Conservation (phyloP, 768 basidiomycete species). For the Cubamyces lactineus region DNA sequence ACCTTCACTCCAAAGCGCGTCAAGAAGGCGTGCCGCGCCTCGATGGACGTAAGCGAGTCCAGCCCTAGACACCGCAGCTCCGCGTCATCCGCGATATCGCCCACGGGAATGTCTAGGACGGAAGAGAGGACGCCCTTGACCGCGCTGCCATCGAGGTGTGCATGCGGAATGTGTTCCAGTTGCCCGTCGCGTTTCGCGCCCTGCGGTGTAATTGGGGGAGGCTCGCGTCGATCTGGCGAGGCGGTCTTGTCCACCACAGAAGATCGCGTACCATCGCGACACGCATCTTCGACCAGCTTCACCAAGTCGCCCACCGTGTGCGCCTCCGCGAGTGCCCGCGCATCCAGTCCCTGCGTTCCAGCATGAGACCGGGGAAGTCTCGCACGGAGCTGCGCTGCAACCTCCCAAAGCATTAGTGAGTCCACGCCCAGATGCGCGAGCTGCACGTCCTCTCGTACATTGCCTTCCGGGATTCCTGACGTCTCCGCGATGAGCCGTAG, state of each 20-base stretch:
- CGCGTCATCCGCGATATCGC: conserved; percentile 46
- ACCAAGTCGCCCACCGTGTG: conserved; percentile 38
- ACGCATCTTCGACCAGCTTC: conserved; percentile 36
- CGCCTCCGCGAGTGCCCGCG: conserved; percentile 4
- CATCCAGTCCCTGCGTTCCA: conserved; percentile 1
- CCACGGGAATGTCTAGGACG: conserved; percentile 44
- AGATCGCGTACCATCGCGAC: neutral
- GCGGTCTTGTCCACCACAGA: neutral
- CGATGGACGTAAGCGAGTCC: conserved; percentile 68
- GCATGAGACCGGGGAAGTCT: conserved; percentile 35
- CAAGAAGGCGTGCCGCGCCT: conserved; percentile 53
- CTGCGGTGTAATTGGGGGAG: too few species aligned
- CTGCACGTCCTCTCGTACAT: conserved; percentile 12
- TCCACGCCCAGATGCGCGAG: conserved; percentile 33
- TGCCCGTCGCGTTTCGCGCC: neutral
- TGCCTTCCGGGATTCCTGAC: conserved; percentile 37
- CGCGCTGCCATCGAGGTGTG: neutral
- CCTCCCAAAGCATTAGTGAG: conserved; percentile 36
- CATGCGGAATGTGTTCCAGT: neutral
- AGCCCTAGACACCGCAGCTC: conserved; percentile 58
- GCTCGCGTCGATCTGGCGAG: neutral
- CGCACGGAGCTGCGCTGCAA: conserved; percentile 42
- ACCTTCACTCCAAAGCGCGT: conserved; percentile 45
- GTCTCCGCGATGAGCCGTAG: conserved; percentile 42
- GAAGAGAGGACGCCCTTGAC: conserved; percentile 44